Conservation (phyloP, 2,329 filamentous ascomycete species). For the Westerdykella sp. region DNA sequence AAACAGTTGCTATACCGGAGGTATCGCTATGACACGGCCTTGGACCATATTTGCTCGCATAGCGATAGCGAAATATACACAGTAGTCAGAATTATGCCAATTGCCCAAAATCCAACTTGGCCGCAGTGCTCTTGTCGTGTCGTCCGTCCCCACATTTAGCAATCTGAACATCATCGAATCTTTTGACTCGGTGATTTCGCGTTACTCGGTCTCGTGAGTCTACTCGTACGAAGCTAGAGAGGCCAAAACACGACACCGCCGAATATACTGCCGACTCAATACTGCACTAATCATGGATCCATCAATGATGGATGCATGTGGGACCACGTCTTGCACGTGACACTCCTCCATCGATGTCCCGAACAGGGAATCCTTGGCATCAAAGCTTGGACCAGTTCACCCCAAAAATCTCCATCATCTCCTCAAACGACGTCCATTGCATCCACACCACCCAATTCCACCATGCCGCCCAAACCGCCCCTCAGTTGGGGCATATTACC, state of each 20-base stretch:
- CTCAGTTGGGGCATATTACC: conserved; percentile 30
- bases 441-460: conserved; percentile 6
- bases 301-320: too few species aligned
- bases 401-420: conserved; percentile 2
- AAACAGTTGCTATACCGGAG: too few species aligned
- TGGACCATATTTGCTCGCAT: too few species aligned
- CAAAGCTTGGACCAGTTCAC: conserved; percentile 1
- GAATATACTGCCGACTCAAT: neutral
- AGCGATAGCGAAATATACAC: too few species aligned
- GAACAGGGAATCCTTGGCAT: neutral
- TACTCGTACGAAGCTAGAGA: neutral
- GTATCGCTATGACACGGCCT: too few species aligned
- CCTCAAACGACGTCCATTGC: conserved; percentile 3
- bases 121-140: too few species aligned
- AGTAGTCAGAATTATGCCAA: too few species aligned
- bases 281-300: too few species aligned
- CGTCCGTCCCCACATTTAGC: too few species aligned
- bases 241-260: too few species aligned
- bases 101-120: too few species aligned
- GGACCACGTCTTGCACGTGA: conserved; percentile 2
- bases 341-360: neutral
- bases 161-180: too few species aligned
- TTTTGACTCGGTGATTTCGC: neutral
- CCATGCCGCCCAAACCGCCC: conserved; percentile 32
- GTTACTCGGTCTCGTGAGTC: neutral